Base-by-base conservation (phyloP, 352 stramenopile species). In the Blastocystis sp. region DNA sequence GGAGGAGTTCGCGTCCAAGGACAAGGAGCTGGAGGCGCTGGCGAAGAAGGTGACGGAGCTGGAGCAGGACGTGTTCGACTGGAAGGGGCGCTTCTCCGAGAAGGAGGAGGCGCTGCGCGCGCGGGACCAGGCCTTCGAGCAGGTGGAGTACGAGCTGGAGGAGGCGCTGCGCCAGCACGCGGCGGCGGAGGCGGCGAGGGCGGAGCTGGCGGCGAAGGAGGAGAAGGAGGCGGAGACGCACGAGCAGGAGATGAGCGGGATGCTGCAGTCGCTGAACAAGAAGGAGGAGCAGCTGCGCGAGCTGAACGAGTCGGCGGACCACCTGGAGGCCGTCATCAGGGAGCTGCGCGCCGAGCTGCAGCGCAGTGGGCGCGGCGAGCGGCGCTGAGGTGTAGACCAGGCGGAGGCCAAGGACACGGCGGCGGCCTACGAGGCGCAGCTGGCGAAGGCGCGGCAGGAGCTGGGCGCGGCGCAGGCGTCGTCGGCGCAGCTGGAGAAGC, bases 191-290 rank as follows among this genome's bases (percentile, higher is more conserved):
- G 34, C 54, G n/a, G 74, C 68, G 74, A 66, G 69, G 38, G 11
- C 45, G 21, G 34, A 9, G 38, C 3, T 84, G 24, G 21, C 4
- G 40, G 54, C 9, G 34, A 57, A n/a, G 9, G 6, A 43, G 28
- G 57, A 70, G 9, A 11, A 68, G 38, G 17, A 69, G n/a, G 9
- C 45, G 57, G 61, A 43, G n/a, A 57, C 9, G 0, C 74, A 84
- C 45, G 52, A 66, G 28, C 40, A 66, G 42, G 74, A 84, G 34
- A 68, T 84, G 74, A 54, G 17, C 28, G n/a, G 54, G 11, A 68
- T 84, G 74, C 68, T 84, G 74, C 38, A 48, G 17, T 84, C 74
- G 6, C 28, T 84, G 10, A 64, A 66, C n/a, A 84, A 84, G 74
- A 84, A 84, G 60, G 74, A 84, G 40, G 57, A 84, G 11, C 52